Base-by-base conservation (phyloP, 1,284 basidiomycete species). In the Trametes versicolor region DNA sequence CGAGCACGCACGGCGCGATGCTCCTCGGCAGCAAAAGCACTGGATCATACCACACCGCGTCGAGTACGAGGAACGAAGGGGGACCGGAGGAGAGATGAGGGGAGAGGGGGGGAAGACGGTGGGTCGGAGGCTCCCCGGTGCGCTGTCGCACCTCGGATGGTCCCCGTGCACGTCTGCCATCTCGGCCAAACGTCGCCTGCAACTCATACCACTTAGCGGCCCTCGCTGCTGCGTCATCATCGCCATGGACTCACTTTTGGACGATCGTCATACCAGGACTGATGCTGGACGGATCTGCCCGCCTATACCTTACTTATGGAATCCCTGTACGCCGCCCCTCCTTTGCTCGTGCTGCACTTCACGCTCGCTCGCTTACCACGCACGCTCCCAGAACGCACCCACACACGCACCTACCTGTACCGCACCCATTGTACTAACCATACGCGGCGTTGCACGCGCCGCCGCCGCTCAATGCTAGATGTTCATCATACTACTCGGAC, bases 31-130 rank as follows among this genome's bases (percentile, higher is more conserved):
- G 68, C 57, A 70, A 62, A 53, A 69, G 69, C 56, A 71, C 70
- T 6, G 62, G 68, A n/a, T 68, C 71, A 36, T 70, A 70, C 55
- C 68, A 70, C 53, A 72, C 71, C n/a, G 70, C 66, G 55, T 49
- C 48, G 52, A 72, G 69, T 39, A 47, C 36, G 19, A 58, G 62
- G 19, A 51, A 59, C 29, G 60, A 60, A 7, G 58, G 66, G 6
- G 58, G 63, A 4, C 43, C 50, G 47, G 68, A 68, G 48, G 65
- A 63, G 39, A 36, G 53, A 21, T 63, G 59, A 63, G 43, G 49
- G 37, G 17, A 13, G 34, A 12, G 29, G 19, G 58, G 12, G 23
- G 12, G 21, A 27, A 34, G 32, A 49, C 37, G 37, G 21, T 43
- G 56, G 47, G 54, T 32, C 29, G 29, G 25, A 21, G 34, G 47